phyloP scores from a whole-genome alignment of 345 rosid species.

The Hibiscus mutabilis region DNA sequence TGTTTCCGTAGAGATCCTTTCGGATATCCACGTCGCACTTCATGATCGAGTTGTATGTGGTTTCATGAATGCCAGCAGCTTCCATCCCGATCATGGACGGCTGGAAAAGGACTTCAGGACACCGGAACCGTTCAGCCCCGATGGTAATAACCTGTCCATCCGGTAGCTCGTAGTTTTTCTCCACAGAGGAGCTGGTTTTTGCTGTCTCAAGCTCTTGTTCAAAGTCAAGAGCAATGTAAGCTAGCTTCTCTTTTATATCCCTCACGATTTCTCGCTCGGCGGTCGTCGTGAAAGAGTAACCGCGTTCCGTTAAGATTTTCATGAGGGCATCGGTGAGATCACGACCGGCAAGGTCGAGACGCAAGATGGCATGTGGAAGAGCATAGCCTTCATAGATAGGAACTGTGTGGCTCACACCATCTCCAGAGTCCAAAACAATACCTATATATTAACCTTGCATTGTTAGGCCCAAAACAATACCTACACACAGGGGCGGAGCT shows the following conservation, averaged over 20 bases:
- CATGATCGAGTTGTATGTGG: constrained; percentile 19
- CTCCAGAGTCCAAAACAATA: constrained; percentile 16
- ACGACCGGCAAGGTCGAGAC: constrained; percentile 71
- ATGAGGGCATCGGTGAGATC: constrained; percentile 69
- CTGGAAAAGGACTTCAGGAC: constrained; percentile 73
- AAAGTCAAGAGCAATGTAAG: constrained; percentile 60
- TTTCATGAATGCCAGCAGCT: constrained; percentile 18
- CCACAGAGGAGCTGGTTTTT: constrained; percentile 48
- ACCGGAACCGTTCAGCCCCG: constrained; percentile 65
- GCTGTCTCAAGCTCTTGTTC: constrained; percentile 59
- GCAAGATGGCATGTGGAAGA: constrained; percentile 52
- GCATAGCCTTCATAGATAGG: constrained; percentile 20
- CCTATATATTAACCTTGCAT: neutral
- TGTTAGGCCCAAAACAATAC: neutral
- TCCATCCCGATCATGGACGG: constrained; percentile 58
- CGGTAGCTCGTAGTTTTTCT: constrained; percentile 54
- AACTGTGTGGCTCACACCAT: constrained; percentile 20
- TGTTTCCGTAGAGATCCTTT: constrained; percentile 10
- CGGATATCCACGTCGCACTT: constrained; percentile 16
- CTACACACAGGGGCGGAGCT: too few relatives aligned
- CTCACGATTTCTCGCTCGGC: constrained; percentile 35
- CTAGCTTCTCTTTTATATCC: constrained; percentile 67
- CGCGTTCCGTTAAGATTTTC: constrained; percentile 64
- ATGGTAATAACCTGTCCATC: constrained; percentile 39
- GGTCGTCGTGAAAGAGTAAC: constrained; percentile 61